phyloP scores from a whole-genome alignment of 176 grass and related monocot species.

The Ananas comosus region DNA sequence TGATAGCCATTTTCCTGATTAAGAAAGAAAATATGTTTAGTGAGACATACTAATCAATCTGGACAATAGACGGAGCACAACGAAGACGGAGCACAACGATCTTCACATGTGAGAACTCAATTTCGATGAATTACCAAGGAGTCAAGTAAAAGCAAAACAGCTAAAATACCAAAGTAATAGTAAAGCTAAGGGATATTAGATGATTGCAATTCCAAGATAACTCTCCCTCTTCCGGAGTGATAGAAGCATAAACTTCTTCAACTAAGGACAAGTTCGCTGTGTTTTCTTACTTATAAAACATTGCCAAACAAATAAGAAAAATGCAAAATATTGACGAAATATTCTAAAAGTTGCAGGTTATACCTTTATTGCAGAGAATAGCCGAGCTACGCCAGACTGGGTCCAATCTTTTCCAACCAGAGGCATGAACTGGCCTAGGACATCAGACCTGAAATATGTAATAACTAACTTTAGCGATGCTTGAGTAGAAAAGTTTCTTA shows the following conservation, averaged over 20 bases:
- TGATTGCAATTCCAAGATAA: too few relatives aligned
- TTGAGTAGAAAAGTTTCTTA: background rate
- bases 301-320: too few relatives aligned
- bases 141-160: too few relatives aligned
- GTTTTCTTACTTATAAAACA: background rate
- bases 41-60: background rate
- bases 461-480: background rate
- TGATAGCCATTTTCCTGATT: slow-evolving; percentile 98
- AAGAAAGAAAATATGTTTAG: slow-evolving; percentile 15
- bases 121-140: too few relatives aligned
- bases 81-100: background rate
- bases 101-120: background rate
- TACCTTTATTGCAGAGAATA: slow-evolving; percentile 96
- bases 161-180: too few relatives aligned
- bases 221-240: too few relatives aligned
- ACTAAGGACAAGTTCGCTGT: background rate
- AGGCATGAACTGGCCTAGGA: slow-evolving; percentile 96
- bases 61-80: background rate
- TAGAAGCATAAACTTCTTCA: too few relatives aligned
- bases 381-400: slow-evolving; percentile 84
- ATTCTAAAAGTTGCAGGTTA: slow-evolving; percentile 1
- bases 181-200: too few relatives aligned
- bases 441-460: slow-evolving; percentile 71
- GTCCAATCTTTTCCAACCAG: slow-evolving; percentile 98
- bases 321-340: too few relatives aligned